Evolutionary conservation across 306 rosid genomes (phyloP), one percentile per base, ranked within the genome.

Genomic region (Gastrolobium bilobum): DNA sequence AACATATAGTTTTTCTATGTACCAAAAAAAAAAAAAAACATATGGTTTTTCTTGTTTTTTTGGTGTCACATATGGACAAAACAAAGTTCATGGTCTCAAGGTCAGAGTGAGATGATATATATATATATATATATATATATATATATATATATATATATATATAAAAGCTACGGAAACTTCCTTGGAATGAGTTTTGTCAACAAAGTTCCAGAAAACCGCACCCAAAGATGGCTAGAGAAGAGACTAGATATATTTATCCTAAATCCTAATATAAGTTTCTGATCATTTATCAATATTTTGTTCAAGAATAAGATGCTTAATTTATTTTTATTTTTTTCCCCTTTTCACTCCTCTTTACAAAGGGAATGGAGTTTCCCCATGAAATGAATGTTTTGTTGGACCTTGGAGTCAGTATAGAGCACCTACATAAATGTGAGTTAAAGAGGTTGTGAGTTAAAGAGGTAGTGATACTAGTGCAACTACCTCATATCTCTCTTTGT

Each of bases 331-430:
- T 62, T 71, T 20, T n/a, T 62, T 47, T 44, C 40, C 42, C 1
- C 42, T 13, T 81, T 71, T 78, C 50, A 13, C 51, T 82, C 70
- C 70, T 79, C 61, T 80, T 68, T 61, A 52, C 33, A 78, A 14
- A 79, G 77, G 70, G 71, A 68, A 82, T 77, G 81, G 85, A 73
- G 83, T 75, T 85, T 89, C 85, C 92, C 88, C 59, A 78, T 78
- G 91, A 86, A 81, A 88, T 93, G 97, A 91, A 93, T 93, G 97
- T 93, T 90, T 93, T 96, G 87, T 82, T 80, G 91, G 78, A 80
- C 89, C 84, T 82, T 76, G 88, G 70, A 81, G 79, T 67, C 85
- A 83, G 83, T 79, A 56, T 60, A 78, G 74, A 64, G 33, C 67
- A 75, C 61, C 63, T 68, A 78, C 78, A 85, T 90, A 77, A 86